Percentiles rank a stretch among this genome's conserved stretches.
Conservation (phyloP, 2,329 filamentous ascomycete species). For the Hysterium pulicare region DNA sequence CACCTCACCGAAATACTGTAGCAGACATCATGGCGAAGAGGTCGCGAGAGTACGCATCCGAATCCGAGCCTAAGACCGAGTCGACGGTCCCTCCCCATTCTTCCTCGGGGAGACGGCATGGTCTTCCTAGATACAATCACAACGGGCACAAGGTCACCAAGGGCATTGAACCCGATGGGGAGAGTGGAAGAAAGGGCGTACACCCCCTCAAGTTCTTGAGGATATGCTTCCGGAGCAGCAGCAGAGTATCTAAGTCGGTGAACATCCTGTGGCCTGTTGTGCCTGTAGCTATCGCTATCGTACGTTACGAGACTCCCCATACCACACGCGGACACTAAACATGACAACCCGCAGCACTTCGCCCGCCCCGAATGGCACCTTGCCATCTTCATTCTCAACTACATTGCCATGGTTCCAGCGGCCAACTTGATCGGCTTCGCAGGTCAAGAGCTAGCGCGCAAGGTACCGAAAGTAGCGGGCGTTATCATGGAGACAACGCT, state of each 20-base stretch:
- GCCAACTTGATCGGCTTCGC: slow-evolving; percentile 75
- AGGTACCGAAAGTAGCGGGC: slow-evolving; percentile 70
- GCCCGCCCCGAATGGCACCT: slow-evolving; percentile 56
- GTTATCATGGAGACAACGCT: slow-evolving; percentile 59
- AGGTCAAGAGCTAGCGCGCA: slow-evolving; percentile 67
- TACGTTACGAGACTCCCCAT: too few species aligned
- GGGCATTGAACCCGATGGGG: slow-evolving; percentile 53
- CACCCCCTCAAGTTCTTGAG: slow-evolving; percentile 61
- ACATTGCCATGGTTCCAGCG: slow-evolving; percentile 73
- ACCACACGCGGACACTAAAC: too few species aligned
- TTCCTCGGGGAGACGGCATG: slow-evolving; percentile 5
- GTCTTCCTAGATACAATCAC: slow-evolving; percentile 41
- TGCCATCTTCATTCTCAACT: slow-evolving; percentile 66
- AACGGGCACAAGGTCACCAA: slow-evolving; percentile 43
- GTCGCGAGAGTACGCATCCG: background rate
- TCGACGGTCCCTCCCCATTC: slow-evolving; percentile 8
- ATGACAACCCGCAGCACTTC: slow-evolving; percentile 42
- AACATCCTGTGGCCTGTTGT: slow-evolving; percentile 75
- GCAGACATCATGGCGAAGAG: slow-evolving; percentile 1
- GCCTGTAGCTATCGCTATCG: slow-evolving; percentile 65
- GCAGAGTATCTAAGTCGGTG: slow-evolving; percentile 59
- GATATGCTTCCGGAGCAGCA: slow-evolving; percentile 63
- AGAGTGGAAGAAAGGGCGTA: slow-evolving; percentile 66
- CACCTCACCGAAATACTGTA: background rate
- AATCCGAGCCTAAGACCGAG: slow-evolving; percentile 4